Conservation (phyloP, 352 stramenopile genomes). For the Poterioochromonas sp. region DNA sequence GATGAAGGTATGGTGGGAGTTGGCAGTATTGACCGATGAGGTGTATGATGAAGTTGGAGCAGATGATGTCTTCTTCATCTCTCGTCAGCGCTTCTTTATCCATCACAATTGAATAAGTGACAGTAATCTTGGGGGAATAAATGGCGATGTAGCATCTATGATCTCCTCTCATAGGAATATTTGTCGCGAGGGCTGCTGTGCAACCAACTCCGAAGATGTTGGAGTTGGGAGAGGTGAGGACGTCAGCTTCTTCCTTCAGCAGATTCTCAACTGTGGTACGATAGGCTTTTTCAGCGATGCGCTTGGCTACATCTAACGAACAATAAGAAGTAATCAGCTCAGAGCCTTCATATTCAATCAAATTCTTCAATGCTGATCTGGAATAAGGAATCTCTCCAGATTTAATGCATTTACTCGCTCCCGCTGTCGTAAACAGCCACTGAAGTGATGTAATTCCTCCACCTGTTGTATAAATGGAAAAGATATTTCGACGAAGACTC, state of each 20-base stretch:
- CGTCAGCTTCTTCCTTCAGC: background rate
- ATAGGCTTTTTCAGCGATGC: background rate
- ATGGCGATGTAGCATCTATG: conserved; percentile 44
- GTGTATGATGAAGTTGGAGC: conserved; percentile 17
- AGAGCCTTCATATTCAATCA: background rate
- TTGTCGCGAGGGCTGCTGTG: conserved; percentile 43
- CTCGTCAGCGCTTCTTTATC: conserved; percentile 36
- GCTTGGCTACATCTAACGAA: background rate
- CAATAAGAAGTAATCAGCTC: background rate
- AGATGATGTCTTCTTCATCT: conserved; percentile 26
- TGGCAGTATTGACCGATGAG: background rate
- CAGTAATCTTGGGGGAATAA: conserved; percentile 32
- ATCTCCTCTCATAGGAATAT: conserved; percentile 36
- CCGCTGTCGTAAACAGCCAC: conserved; percentile 35
- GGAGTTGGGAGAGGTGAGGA: background rate
- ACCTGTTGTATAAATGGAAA: conserved; percentile 35
- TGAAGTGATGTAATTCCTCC: background rate
- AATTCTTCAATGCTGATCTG: background rate
- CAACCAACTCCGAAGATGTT: conserved; percentile 42
- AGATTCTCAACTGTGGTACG: background rate
- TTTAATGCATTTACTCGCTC: conserved; percentile 25
- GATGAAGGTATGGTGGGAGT: background rate
- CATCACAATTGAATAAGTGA: conserved; percentile 41
- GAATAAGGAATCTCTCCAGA: conserved; percentile 33
- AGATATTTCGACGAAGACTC: background rate